Base-by-base conservation (phyloP, 2,329 filamentous ascomycete species). In the Oidium heveae region DNA sequence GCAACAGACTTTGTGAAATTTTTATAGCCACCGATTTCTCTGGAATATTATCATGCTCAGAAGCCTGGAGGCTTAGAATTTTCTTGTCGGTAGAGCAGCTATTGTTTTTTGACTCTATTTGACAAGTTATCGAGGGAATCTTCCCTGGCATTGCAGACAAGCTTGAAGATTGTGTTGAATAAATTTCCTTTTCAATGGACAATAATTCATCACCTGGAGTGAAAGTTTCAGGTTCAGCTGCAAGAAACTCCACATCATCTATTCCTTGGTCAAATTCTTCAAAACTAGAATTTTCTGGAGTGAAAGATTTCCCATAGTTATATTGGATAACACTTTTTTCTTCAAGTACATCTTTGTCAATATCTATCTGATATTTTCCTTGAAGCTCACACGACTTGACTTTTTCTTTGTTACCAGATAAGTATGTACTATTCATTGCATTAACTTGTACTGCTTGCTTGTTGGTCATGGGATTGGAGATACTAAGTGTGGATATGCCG, bases 221-320 rank as follows among this genome's bases (percentile, higher is more conserved):
- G 22, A 53, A 18, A 41, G 41, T 6, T 43, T 59, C 55, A 15
- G 58, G 49, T 8, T 55, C 24, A 32, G 61, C 49, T 18, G 47
- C 55, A 53, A 63, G 55, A 28, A 63, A 33, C 56, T 65, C 62
- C 22, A 55, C 52, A 49, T 64, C 62, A 53, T 60, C 53, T 20
- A 64, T 47, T 4, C 57, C 62, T 46, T 62, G 59, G 43, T 58
- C 57, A 51, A 62, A 63, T 6, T 62, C 58, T 33, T 60, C 52
- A n/a, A 57, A 1, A n/a, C 54, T 44, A 32, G 50, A 56, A 36
- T 53, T 53, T 18, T 55, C 55, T 6, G 53, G 9, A 12, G 4
- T 4, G 22, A 18, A 36, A 10, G n/a, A 22, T 20, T 20, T n/a
- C 6, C 37, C 16, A 12, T n/a, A 16, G 6, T n/a, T 22, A 2